phyloP scores from a whole-genome alignment of 129 eudicot genomes.

The Calendula officinalis region DNA sequence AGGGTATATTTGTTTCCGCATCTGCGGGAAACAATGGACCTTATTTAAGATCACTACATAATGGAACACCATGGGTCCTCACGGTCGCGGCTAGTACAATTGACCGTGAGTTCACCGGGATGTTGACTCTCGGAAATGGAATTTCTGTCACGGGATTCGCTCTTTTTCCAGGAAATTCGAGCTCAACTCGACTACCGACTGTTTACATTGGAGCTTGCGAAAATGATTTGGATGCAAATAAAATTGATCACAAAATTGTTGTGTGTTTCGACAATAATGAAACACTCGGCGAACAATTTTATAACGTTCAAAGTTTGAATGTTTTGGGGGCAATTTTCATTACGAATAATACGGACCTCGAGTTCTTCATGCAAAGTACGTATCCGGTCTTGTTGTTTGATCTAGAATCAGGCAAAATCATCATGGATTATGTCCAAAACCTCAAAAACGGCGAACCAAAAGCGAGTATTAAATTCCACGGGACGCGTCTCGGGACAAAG shows the following conservation, averaged over 20 bases:
- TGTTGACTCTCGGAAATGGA: constrained; percentile 56
- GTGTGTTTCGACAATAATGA: constrained; percentile 57
- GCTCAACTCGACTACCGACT: constrained; percentile 19
- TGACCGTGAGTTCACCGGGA: constrained; percentile 58
- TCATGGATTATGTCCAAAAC: constrained; percentile 37
- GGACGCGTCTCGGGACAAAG: constrained; percentile 39
- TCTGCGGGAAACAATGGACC: constrained; percentile 82
- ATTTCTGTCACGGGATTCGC: constrained; percentile 43
- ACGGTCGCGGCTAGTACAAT: constrained; percentile 71
- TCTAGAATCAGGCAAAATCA: constrained; percentile 37
- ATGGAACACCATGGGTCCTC: constrained; percentile 85
- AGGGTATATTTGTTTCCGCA: constrained; percentile 68
- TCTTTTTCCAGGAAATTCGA: constrained; percentile 50
- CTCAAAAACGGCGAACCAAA: constrained; percentile 20
- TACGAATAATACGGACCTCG: constrained; percentile 43
- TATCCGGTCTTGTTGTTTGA: constrained; percentile 50
- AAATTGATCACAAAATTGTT: constrained; percentile 36
- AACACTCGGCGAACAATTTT: constrained; percentile 41
- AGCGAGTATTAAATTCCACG: constrained; percentile 47
- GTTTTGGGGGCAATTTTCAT: constrained; percentile 56
- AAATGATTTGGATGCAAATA: constrained; percentile 24
- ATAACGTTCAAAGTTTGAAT: constrained; percentile 21
- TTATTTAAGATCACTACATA: constrained; percentile 45
- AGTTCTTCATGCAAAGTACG: constrained; percentile 34
- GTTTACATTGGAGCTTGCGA: constrained; percentile 39